phyloP scores from a whole-genome alignment of 2,329 filamentous ascomycete species.

The Aschersonia sp. region DNA sequence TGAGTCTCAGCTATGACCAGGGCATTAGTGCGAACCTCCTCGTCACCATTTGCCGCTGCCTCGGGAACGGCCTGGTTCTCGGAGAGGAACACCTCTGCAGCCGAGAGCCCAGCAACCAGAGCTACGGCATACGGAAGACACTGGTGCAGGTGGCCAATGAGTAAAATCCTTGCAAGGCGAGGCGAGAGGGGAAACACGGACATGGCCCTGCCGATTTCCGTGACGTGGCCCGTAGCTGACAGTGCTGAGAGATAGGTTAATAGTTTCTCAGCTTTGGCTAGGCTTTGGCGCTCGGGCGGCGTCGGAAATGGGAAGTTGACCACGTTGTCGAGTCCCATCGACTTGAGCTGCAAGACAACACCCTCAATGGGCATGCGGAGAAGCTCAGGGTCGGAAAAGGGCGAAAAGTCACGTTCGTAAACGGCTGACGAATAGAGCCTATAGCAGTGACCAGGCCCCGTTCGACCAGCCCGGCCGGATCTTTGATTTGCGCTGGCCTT shows the following conservation, averaged over 20 bases:
- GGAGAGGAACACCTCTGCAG: slow-evolving; percentile 74
- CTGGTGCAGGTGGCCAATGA: slow-evolving; percentile 69
- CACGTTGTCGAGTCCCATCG: slow-evolving; percentile 82
- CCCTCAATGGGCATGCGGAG: slow-evolving; percentile 84
- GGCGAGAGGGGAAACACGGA: slow-evolving; percentile 83
- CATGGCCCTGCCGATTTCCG: slow-evolving; percentile 65
- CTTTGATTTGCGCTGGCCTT: slow-evolving; percentile 91
- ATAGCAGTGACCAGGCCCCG: slow-evolving; percentile 91
- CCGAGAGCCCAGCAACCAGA: slow-evolving; percentile 75
- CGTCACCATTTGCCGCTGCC: slow-evolving; percentile 29
- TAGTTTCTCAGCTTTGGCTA: slow-evolving; percentile 74
- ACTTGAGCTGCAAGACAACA: slow-evolving; percentile 84
- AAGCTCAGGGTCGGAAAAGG: slow-evolving; percentile 81
- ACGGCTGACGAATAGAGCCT: slow-evolving; percentile 87
- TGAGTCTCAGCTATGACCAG: slow-evolving; percentile 59
- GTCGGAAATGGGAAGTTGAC: slow-evolving; percentile 95
- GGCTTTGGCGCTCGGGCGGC: slow-evolving; percentile 59
- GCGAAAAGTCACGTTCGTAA: slow-evolving; percentile 75
- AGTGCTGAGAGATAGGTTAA: slow-evolving; percentile 77
- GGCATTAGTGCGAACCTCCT: slow-evolving; percentile 42
- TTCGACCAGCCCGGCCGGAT: slow-evolving; percentile 86
- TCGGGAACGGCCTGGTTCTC: slow-evolving; percentile 61
- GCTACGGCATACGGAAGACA: slow-evolving; percentile 79
- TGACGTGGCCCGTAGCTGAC: slow-evolving; percentile 56
- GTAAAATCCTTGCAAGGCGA: slow-evolving; percentile 80